Percentiles rank a stretch among this genome's conserved stretches.
Conservation (phyloP, 768 basidiomycete species). For the Hysterangium stoloniferum region DNA sequence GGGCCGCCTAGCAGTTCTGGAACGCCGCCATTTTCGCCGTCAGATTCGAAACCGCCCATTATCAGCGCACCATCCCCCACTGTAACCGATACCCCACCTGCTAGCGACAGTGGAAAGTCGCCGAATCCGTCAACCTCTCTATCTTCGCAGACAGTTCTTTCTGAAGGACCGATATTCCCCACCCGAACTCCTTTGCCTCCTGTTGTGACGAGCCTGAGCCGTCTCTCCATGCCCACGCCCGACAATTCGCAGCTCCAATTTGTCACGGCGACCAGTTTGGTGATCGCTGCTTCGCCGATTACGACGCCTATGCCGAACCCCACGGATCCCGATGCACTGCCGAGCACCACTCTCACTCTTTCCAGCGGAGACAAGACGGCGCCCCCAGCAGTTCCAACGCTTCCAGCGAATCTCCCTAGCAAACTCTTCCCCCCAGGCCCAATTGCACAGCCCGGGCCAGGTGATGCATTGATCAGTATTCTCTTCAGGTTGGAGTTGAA, state of each 20-base stretch:
- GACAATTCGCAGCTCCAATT: conserved; percentile 26
- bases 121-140: not conserved
- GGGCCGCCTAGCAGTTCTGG: conserved; percentile 5
- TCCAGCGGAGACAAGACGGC: conserved; percentile 16
- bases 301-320: conserved; percentile 18
- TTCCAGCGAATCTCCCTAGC: conserved; percentile 55
- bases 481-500: conserved; percentile 51
- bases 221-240: conserved; percentile 12
- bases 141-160: not conserved
- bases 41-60: not conserved
- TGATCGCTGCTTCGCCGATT: conserved; percentile 15
- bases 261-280: conserved; percentile 23
- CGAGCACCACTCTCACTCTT: conserved; percentile 23
- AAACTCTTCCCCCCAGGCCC: conserved; percentile 43
- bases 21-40: too few species aligned
- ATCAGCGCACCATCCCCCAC: conserved; percentile 7
- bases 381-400: conserved; percentile 24
- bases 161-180: not conserved
- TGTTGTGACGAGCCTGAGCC: conserved; percentile 14
- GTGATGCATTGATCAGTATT: conserved; percentile 50
- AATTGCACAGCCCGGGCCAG: conserved; percentile 16
- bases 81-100: conserved; percentile 1
- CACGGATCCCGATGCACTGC: conserved; percentile 33
- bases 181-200: not conserved
- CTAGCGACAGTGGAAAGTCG: not conserved